phyloP scores from a whole-genome alignment of 2,329 filamentous ascomycete species.

The Colletotrichum siamense region DNA sequence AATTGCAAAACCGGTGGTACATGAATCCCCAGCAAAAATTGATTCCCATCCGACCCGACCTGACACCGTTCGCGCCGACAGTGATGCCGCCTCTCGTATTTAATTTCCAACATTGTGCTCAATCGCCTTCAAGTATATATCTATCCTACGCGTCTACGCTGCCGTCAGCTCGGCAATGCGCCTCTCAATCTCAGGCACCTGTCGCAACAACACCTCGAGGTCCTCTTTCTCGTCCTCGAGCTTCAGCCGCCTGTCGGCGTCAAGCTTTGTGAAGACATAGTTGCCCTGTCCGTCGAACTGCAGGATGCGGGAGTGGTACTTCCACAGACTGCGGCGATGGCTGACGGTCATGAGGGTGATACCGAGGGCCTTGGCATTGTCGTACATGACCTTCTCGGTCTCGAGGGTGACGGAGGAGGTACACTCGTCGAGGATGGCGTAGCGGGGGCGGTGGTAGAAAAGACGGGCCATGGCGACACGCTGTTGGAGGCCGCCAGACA shows the following conservation, averaged over 20 bases:
- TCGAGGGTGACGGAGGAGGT: constrained; percentile 95
- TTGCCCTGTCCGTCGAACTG: constrained; percentile 96
- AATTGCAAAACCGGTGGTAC: background rate
- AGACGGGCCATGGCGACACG: constrained; percentile 94
- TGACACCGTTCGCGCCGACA: background rate
- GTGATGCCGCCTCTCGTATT: background rate
- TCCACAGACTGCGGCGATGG: constrained; percentile 91
- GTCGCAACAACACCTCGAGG: constrained; percentile 81
- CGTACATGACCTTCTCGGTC: constrained; percentile 95
- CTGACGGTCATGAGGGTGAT: constrained; percentile 98
- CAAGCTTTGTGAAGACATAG: constrained; percentile 87
- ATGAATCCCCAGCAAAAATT: background rate
- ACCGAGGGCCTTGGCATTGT: constrained; percentile 87
- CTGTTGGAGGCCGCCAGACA: constrained; percentile 93
- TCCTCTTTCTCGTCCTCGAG: constrained; percentile 98
- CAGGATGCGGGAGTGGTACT: constrained; percentile 92
- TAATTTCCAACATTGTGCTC: background rate
- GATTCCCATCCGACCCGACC: background rate
- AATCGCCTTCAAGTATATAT: background rate
- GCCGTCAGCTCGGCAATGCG: constrained; percentile 80
- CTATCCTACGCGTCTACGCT: constrained; percentile 12
- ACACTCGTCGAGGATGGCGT: constrained; percentile 97
- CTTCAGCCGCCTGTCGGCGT: constrained; percentile 83
- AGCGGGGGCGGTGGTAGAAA: constrained; percentile 91
- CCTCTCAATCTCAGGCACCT: constrained; percentile 87